A percentile compares a stretch with the other conserved stretches of the same genome.
Evolutionary conservation across 306 rosid species (phyloP).

Genomic region (Senna siamea): DNA sequence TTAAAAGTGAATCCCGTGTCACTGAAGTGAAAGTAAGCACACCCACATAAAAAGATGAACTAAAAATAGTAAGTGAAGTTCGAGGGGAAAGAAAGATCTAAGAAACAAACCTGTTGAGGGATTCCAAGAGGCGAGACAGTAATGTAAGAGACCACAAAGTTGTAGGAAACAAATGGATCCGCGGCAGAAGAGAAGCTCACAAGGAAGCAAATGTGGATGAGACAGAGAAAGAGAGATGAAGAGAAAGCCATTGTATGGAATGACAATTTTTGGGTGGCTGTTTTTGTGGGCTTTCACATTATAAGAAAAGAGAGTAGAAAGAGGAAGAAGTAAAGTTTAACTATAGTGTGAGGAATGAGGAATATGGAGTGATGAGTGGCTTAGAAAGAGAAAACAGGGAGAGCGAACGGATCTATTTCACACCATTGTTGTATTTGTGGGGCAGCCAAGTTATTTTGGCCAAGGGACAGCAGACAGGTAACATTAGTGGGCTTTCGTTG

Average conservation of each 20-base stretch:
- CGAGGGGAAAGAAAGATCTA: conserved; percentile 5
- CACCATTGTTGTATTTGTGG: background rate
- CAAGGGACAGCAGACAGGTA: background rate
- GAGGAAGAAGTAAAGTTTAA: background rate
- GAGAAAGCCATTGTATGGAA: conserved; percentile 54
- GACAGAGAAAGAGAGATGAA: conserved; percentile 46
- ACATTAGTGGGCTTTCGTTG: conserved; percentile 5
- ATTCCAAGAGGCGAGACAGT: conserved; percentile 94
- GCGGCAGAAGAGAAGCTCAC: conserved; percentile 56
- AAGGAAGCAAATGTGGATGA: conserved; percentile 51
- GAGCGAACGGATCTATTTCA: background rate
- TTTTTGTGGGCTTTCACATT: conserved; percentile 46
- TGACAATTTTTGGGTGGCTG: conserved; percentile 31
- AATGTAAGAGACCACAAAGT: conserved; percentile 75
- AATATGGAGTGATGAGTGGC: background rate
- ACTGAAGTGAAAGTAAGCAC: background rate
- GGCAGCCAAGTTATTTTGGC: conserved; percentile 14
- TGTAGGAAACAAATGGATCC: conserved; percentile 62
- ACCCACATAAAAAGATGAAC: background rate
- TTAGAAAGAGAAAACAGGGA: background rate
- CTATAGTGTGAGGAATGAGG: background rate
- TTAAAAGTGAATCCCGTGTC: background rate
- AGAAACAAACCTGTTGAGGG: conserved; percentile 71
- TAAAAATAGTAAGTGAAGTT: background rate
- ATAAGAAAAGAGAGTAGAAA: conserved; percentile 26